Evolutionary conservation across 2,329 filamentous ascomycete species (phyloP), one percentile per base, ranked within the genome.

Genomic region (Arthrobotrys pseudoclavata): DNA sequence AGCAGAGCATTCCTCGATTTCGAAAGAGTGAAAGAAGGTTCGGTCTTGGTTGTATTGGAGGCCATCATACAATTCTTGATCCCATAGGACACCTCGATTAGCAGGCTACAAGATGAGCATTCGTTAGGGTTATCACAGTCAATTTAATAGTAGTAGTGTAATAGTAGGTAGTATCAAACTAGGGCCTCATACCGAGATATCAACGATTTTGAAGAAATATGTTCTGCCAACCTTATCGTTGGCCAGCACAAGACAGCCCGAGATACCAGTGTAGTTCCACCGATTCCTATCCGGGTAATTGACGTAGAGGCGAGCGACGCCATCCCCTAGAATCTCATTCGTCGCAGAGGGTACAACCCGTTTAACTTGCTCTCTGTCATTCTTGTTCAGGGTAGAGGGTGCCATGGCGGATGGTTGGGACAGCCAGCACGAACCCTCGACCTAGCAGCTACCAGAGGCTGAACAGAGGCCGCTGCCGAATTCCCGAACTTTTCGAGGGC

Each of bases 251-350:
- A 91, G 89, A 62, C 96, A 96, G 66, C 96, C 96, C 84, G 98
- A 96, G 53, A 98, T 85, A 13, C 95, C 96, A 0, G 95, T 97
- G 83, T 95, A 97, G 29, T 90, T 95, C 96, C 96, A 99, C 94
- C 87, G 89, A 79, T 90, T 88, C 79, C 88, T 88, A 85, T 96
- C 89, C 12, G 96, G 96, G 83, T 97, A 92, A 82, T 95, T 94
- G 83, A 98, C 89, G 85, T 97, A 98, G 81, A 99, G 90, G 83
- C 92, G 91, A 79, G 94, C 95, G 81, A 98, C 94, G 76, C 93
- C 96, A 80, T 97, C 95, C 79, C 94, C 94, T 80, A 96, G 92
- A 84, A 99, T 98, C 87, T 98, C 98, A 89, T 98, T 99, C 82
- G 91, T 90, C 79, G 93, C 89, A 84, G 97, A 97, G 79, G 96